Evolutionary conservation across 2,329 filamentous ascomycete genomes (phyloP).

Genomic region (Xylaria digitata): DNA sequence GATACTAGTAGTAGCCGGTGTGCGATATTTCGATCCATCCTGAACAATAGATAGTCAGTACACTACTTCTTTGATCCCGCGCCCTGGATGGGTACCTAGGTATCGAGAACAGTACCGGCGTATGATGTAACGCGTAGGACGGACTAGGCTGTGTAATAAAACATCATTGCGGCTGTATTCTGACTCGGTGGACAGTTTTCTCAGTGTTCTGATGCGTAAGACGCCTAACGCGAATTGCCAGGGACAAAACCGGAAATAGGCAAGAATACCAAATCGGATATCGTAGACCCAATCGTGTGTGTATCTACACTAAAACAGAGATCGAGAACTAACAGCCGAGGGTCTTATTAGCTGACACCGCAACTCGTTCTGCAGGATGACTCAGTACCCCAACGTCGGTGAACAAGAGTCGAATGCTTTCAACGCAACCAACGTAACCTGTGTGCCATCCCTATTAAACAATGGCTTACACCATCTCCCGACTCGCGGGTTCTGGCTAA

Average conservation of each 20-base stretch:
- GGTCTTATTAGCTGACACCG: constrained; percentile 5
- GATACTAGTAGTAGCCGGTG: not conserved
- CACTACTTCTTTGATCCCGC: constrained; percentile 4
- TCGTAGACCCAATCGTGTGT: too few relatives aligned
- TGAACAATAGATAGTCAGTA: not conserved
- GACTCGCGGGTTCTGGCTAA: not conserved
- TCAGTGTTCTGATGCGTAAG: not conserved
- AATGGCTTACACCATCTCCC: constrained; percentile 12
- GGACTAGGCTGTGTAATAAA: not conserved
- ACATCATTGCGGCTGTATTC: too few relatives aligned
- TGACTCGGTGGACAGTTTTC: not conserved
- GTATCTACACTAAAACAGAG: not conserved
- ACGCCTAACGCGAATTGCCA: not conserved
- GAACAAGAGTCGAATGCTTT: constrained; percentile 8
- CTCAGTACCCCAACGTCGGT: constrained; percentile 9
- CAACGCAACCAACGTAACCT: not conserved
- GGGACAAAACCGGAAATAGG: constrained; percentile 5
- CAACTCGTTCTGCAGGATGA: constrained; percentile 12
- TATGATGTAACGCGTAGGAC: not conserved
- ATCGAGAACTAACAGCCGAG: not conserved
- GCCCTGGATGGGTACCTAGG: not conserved
- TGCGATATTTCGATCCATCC: too few relatives aligned
- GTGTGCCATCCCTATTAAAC: constrained; percentile 8
- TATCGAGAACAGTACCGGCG: not conserved
- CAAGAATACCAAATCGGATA: not conserved